Base-by-base conservation (phyloP, 306 rosid genomes). In the Trifolium subterraneum region DNA sequence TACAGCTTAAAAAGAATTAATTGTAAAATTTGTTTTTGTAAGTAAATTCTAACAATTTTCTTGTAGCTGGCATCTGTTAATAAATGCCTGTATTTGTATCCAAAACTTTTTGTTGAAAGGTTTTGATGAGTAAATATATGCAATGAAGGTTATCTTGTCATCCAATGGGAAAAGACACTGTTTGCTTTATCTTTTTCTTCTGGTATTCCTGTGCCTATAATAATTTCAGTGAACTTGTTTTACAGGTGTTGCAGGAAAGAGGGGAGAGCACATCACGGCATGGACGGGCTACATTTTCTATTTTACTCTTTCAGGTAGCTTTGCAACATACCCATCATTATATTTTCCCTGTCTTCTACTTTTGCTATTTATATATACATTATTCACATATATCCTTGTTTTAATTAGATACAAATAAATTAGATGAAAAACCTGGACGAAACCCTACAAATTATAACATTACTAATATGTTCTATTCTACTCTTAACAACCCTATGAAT, bases 201-300 rank as follows among this genome's bases (percentile, higher is more conserved):
- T 38, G 54, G 20, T 1, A 55, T 38, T 76, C 35, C 38, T 35
- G 39, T 35, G 10, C 39, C 69, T 68, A 75, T 59, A 45, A 59
- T 73, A 73, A 73, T 65, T 67, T 69, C 16, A 52, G 69, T 76
- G 61, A 60, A 61, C 68, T 80, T 82, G 56, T 67, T 85, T 75
- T 74, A 62, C 88, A 95, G 99, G 98, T 95, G 71, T 87, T 95
- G 87, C 99, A 95, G 86, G 99, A 95, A 85, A 87, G 98, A 78
- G 99, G 99, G 44, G 99, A 95, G 88, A 95, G 98, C 85, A 95
- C 98, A 13, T 95, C 99, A 76, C 90, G 97, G 10, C 98, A 95
- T 74, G 98, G 99, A 12, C 92, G 98, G 20, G 97, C 97, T 72
- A 86, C 99, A 16, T 94, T 94, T 82, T 94, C 99, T 75, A 98